These are phyloP conservation scores for Solanum aculeatissimum DNA, from an alignment of 305 asterid species.

Conservation along the genomic window DNA sequence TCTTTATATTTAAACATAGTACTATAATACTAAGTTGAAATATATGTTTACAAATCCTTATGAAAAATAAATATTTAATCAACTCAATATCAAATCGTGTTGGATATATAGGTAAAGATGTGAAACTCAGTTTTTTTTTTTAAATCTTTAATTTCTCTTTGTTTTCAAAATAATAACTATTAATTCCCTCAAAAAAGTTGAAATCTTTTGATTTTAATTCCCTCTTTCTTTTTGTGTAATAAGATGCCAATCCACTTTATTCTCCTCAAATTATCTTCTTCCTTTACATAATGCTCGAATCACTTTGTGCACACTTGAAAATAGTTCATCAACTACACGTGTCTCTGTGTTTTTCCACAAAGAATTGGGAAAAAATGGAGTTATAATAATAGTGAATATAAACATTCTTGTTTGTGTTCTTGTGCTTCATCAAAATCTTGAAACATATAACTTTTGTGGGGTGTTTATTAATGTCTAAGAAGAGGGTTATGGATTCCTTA, in stretches of 20 bases:
- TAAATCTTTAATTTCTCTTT: no score
- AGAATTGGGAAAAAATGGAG: not conserved
- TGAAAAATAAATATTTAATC: not conserved
- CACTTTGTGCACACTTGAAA: not conserved
- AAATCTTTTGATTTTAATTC: not conserved
- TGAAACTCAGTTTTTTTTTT: no score
- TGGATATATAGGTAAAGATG: not conserved
- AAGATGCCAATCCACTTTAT: constrained; percentile 12
- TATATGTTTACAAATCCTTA: not conserved
- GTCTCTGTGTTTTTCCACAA: not conserved
- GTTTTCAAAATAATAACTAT: not conserved
- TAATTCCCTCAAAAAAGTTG: not conserved
- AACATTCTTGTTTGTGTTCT: not conserved
- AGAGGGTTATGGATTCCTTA: constrained; percentile 34
- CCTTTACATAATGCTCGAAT: not conserved
- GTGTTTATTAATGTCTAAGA: not conserved
- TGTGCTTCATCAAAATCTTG: not conserved
- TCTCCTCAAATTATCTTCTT: not conserved
- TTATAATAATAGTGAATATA: not conserved
- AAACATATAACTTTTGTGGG: not conserved
- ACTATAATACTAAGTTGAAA: not conserved
- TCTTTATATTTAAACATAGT: no score
- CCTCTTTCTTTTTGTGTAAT: not conserved
- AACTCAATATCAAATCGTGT: rapidly evolving
- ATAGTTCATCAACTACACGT: not conserved